phyloP scores from a whole-genome alignment of 768 basidiomycete species.

The Leccinellum luteum region DNA sequence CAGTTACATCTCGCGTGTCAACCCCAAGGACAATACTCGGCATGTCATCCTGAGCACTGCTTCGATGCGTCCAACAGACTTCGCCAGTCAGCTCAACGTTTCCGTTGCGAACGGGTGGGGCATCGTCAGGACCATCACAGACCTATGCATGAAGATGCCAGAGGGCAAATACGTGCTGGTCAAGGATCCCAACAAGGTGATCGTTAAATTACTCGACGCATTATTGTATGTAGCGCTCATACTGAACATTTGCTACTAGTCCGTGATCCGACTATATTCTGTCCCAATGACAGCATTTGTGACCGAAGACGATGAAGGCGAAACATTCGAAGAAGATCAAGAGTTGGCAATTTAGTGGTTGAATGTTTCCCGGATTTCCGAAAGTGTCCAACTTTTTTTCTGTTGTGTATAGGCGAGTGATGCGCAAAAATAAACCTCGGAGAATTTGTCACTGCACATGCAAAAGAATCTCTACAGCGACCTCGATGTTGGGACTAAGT shows the following conservation, averaged over 20 bases:
- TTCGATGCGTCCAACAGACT: slow-evolving; percentile 91
- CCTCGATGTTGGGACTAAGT: slow-evolving; percentile 70
- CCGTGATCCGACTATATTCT: slow-evolving; percentile 89
- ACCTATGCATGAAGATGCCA: slow-evolving; percentile 93
- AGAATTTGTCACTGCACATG: slow-evolving; percentile 33
- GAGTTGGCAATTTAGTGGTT: slow-evolving; percentile 32
- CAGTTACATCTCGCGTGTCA: slow-evolving; percentile 93
- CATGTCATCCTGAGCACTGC: slow-evolving; percentile 95
- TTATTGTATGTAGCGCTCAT: slow-evolving; percentile 4
- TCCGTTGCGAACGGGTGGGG: slow-evolving; percentile 98
- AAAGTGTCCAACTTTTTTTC: background rate
- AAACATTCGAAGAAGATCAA: slow-evolving; percentile 40
- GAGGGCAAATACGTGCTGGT: slow-evolving; percentile 98
- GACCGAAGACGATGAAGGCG: slow-evolving; percentile 70
- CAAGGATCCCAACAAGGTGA: slow-evolving; percentile 96
- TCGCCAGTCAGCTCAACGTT: slow-evolving; percentile 92
- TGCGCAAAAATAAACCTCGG: background rate
- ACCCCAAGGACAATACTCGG: slow-evolving; percentile 90
- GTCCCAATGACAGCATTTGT: slow-evolving; percentile 90
- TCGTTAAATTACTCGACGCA: slow-evolving; percentile 21
- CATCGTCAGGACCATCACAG: slow-evolving; percentile 92
- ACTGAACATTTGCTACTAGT: slow-evolving; percentile 45
- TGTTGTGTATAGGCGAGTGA: background rate
- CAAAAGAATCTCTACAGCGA: slow-evolving; percentile 77
- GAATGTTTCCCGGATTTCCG: slow-evolving; percentile 6